Base-by-base conservation (phyloP, 208 protist genomes). In the Herpetomonas samuelpessoai region DNA sequence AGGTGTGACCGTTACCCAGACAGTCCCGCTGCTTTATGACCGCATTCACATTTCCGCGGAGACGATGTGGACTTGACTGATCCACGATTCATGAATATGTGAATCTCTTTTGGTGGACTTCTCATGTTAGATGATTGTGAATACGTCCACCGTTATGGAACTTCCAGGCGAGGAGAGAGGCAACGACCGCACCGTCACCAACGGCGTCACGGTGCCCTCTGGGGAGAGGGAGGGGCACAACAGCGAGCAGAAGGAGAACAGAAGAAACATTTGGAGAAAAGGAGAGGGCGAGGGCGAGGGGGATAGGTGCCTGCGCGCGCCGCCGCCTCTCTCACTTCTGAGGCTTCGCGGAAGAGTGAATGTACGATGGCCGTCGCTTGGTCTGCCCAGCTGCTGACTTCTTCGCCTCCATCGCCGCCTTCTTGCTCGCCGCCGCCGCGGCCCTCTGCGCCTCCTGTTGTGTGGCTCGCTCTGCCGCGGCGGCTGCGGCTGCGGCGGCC, bases 301-400 rank as follows among this genome's bases (percentile, higher is more conserved):
- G 2, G 46, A 1, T n/a, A 1, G 35, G 18, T 22, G 53, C 30
- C 16, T 19, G 57, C 1, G 21, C 56, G 46, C 25, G 70, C 41
- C n/a, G 9, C 22, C n/a, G 10, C 22, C 10, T 52, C 47, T 38
- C 28, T 24, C 18, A 28, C 7, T 55, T 38, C 10, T 35, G 50
- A n/a, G 22, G 24, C 21, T 10, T 55, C 10, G 50, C 19, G 10
- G 19, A 9, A 27, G 38, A 26, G 38, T 44, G 56, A 18, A 61
- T 19, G 54, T 79, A 79, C 29, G 72, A 62, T 2, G 72, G 57
- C 2, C 72, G 60, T 0, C 53, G 61, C n/a, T 19, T 27, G 21
- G 53, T n/a, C 7, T 19, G 27, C 10, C 28, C 35, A 16, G 29
- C 24, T 50, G 60, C 16, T 7, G 24, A 4, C 22, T 22, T 48